These are phyloP conservation scores for Daldinia vernicosa DNA, from an alignment of 495 filamentous ascomycete species.

Conservation along the genomic window DNA sequence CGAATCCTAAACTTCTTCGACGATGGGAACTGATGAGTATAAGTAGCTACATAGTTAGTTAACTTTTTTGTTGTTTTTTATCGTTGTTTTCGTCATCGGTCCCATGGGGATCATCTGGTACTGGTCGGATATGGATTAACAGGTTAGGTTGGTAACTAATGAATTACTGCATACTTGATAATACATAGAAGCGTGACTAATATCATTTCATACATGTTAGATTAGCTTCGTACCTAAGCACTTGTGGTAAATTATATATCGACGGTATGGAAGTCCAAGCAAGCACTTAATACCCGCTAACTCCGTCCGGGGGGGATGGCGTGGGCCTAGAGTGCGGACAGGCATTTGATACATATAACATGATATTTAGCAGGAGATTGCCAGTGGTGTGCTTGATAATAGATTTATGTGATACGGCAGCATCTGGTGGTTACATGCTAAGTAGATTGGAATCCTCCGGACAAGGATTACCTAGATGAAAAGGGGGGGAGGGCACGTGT, in stretches of 20 bases:
- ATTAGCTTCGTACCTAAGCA: too few species aligned
- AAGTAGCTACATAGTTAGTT: conserved; percentile 23
- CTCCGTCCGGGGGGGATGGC: not conserved
- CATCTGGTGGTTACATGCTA: not conserved
- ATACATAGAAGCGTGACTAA: not conserved
- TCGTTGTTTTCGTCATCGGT: not conserved
- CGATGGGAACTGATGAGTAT: conserved; percentile 7
- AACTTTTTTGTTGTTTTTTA: not conserved
- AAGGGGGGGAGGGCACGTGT: not conserved
- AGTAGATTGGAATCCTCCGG: not conserved
- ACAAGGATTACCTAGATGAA: not conserved
- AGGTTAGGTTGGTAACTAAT: conserved; percentile 9
- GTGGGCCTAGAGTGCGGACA: not conserved
- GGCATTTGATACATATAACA: not conserved
- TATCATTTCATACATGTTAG: too few species aligned
- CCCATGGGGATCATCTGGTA: conserved; percentile 1
- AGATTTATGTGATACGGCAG: not conserved
- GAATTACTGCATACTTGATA: not conserved
- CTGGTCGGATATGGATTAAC: not conserved
- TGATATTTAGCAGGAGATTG: not conserved
- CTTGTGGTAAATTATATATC: too few species aligned
- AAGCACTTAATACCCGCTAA: not conserved
- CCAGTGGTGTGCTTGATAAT: not conserved
- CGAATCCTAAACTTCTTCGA: not conserved
- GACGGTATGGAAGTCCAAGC: too few species aligned